Base-by-base conservation (phyloP, 768 basidiomycete species). In the Pisolithus tinctorius region DNA sequence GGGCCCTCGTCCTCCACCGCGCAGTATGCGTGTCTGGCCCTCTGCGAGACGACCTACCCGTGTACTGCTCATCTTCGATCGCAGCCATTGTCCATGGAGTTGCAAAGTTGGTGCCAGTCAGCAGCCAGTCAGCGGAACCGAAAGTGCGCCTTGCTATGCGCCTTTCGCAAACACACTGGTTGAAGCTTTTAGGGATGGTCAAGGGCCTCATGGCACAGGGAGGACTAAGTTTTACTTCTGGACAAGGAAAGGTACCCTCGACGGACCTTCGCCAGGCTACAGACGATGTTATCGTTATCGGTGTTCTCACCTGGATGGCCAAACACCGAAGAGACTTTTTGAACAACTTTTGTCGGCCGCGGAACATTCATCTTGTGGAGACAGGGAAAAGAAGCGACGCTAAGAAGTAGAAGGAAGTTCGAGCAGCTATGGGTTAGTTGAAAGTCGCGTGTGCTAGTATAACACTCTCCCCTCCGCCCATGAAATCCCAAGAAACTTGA, bases 291-390 rank as follows among this genome's bases (percentile, higher is more conserved):
- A 42, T 48, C 20, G 37, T 55, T 16, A 23, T 55, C 26, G 37
- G 46, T 16, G 17, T 40, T 37, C 37, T 55, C n/a, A 27, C 23
- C 1, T 55, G 54, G 54, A 14, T 55, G 51, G 47, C 45, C 36
- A 52, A 31, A 42, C 40, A 55, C 25, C 52, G 47, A 44, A 30
- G 20, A 11, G 27, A 55, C 17, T 23, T 55, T 3, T 26, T 48
- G 25, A 17, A 54, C 26, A 36, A 30, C 17, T 40, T 45, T 37
- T 45, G 50, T 45, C 50, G 36, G 11, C 25, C 50, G 38, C 43
- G 43, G 14, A 45, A 45, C n/a, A 50, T 50, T 17, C 36, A 31
- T 5, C 43, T 50, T 17, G 25, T 50, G 6, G 17, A 26, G 20
- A 9, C 37, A 6, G 25, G 29, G n/a, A 30, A 9, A 9, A 26